Evolutionary conservation across 2,329 filamentous ascomycete genomes (phyloP).

Genomic region (Colletotrichum endophyticum): DNA sequence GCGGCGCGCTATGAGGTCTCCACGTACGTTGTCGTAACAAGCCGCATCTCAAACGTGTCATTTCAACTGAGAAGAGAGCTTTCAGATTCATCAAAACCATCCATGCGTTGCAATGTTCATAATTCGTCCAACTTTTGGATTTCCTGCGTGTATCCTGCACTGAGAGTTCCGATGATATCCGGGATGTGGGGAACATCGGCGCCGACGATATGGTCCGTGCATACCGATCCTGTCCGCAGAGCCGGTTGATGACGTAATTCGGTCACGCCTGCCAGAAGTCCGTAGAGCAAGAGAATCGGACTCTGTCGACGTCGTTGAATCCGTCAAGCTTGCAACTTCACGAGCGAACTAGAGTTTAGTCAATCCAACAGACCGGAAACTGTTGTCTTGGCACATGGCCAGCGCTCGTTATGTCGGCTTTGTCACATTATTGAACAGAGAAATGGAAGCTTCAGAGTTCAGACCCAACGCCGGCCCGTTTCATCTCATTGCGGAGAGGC

Average conservation of each 20-base stretch:
- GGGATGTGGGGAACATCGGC: background rate
- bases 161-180: background rate
- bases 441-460: background rate
- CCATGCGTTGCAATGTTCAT: background rate
- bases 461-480: background rate
- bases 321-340: background rate
- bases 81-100: fast-evolving
- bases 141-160: background rate
- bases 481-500: background rate
- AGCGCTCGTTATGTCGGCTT: background rate
- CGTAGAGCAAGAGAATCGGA: background rate
- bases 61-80: background rate
- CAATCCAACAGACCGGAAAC: background rate
- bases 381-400: background rate
- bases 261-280: background rate
- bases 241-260: background rate
- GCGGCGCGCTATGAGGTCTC: too few species aligned
- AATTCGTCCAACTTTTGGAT: background rate
- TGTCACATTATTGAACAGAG: background rate
- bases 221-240: background rate
- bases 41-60: background rate
- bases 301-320: background rate
- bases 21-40: background rate
- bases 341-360: background rate
- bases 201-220: background rate